phyloP scores from a whole-genome alignment of 176 grass and related monocot species.

The Typha latifolia region DNA sequence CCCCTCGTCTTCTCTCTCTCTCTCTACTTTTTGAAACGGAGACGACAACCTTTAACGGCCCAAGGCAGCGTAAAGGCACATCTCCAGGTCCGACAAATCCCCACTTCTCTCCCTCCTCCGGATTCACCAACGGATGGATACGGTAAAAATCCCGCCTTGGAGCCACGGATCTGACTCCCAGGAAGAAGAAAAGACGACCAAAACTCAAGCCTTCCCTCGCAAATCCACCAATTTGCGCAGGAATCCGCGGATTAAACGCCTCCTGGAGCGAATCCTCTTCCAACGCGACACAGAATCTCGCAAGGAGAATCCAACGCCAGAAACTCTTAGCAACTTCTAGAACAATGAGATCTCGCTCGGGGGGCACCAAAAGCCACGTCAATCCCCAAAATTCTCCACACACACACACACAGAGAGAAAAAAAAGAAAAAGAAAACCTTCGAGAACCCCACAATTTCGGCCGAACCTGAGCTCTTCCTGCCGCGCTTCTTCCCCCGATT shows the following conservation, averaged over 20 bases:
- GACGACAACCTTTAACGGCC: neutral
- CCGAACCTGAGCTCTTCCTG: conserved; percentile 10
- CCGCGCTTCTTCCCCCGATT: neutral
- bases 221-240: neutral
- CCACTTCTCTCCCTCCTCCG: neutral
- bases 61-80: neutral
- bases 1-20: neutral
- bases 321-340: neutral
- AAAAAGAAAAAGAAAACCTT: neutral
- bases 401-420: too few species aligned
- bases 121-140: neutral
- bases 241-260: neutral
- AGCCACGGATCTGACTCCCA: conserved; percentile 6
- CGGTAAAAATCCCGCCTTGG: neutral
- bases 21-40: neutral
- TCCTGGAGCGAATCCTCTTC: neutral
- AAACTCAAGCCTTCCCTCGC: neutral
- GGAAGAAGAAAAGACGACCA: neutral
- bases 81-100: neutral
- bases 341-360: neutral
- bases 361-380: neutral
- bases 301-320: neutral
- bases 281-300: neutral
- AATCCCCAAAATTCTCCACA: neutral
- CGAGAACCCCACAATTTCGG: neutral